phyloP scores from a whole-genome alignment of 495 filamentous ascomycete species.

The Xylaria bambusicola region DNA sequence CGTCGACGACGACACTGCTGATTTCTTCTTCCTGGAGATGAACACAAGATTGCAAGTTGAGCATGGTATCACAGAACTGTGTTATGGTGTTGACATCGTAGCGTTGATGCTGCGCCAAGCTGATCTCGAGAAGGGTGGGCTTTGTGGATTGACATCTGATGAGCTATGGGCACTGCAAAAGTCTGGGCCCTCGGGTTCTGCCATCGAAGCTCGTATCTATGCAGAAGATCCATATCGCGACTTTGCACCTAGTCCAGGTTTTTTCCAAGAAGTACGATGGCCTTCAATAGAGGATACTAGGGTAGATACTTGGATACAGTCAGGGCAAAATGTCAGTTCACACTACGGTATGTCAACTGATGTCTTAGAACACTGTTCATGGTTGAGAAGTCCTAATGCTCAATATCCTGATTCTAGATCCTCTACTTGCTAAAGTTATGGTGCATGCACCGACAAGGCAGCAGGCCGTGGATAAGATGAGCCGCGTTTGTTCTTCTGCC shows the following conservation, averaged over 20 bases:
- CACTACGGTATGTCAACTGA: slow-evolving; percentile 50
- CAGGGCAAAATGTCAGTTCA: slow-evolving; percentile 55
- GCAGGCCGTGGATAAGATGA: slow-evolving; percentile 44
- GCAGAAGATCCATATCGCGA: slow-evolving; percentile 61
- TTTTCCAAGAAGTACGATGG: slow-evolving; percentile 59
- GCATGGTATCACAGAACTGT: slow-evolving; percentile 65
- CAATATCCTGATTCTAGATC: slow-evolving; percentile 37
- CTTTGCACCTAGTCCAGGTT: slow-evolving; percentile 59
- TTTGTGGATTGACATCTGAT: slow-evolving; percentile 19
- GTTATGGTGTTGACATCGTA: slow-evolving; percentile 62
- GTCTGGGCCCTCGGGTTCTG: slow-evolving; percentile 16
- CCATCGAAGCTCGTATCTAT: slow-evolving; percentile 64
- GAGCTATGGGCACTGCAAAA: slow-evolving; percentile 17
- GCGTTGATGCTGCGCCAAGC: slow-evolving; percentile 42
- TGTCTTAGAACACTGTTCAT: too few species aligned
- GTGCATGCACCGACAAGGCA: slow-evolving; percentile 46
- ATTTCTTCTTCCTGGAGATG: slow-evolving; percentile 71
- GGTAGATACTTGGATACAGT: slow-evolving; percentile 64
- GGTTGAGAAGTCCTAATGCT: too few species aligned
- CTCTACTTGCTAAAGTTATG: slow-evolving; percentile 66
- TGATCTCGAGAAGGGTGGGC: slow-evolving; percentile 14
- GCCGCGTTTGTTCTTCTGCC: slow-evolving; percentile 40
- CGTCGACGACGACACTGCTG: slow-evolving; percentile 58
- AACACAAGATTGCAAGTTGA: slow-evolving; percentile 70
- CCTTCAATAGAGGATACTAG: slow-evolving; percentile 40